Conservation (phyloP, 2,329 filamentous ascomycete genomes). For the Emmonsiellopsis sp. region DNA sequence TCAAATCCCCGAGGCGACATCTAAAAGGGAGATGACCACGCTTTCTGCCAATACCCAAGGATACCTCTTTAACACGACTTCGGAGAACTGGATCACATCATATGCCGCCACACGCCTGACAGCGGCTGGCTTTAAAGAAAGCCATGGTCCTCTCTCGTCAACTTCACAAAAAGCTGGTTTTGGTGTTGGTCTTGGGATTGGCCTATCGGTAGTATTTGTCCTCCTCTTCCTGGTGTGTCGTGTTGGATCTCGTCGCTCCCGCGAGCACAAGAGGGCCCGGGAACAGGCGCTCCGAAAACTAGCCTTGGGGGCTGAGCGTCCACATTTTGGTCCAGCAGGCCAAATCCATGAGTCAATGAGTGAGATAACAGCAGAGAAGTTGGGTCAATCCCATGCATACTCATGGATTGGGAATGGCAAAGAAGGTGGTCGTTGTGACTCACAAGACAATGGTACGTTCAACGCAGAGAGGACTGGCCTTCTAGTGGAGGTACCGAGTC, state of each 20-base stretch:
- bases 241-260: constrained; percentile 34
- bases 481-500: constrained; percentile 30
- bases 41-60: constrained; percentile 34
- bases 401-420: constrained; percentile 21
- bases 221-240: constrained; percentile 42
- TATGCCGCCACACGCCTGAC: constrained; percentile 42
- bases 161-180: constrained; percentile 46
- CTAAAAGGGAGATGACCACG: constrained; percentile 26
- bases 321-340: constrained; percentile 33
- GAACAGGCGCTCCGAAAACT: constrained; percentile 48
- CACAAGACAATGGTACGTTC: constrained; percentile 20
- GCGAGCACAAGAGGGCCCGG: constrained; percentile 30
- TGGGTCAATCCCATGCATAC: constrained; percentile 13
- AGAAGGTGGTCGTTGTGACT: constrained; percentile 13
- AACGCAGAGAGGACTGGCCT: constrained; percentile 34
- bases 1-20: constrained; percentile 33
- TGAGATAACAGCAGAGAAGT: background rate
- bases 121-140: constrained; percentile 12
- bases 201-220: constrained; percentile 43
- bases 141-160: constrained; percentile 18
- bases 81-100: constrained; percentile 46
- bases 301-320: constrained; percentile 41
- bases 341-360: constrained; percentile 17
- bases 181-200: constrained; percentile 57
- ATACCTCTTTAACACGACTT: constrained; percentile 54